Conservation (phyloP, 441 rosid species). For the Syzygium syzygioides region DNA sequence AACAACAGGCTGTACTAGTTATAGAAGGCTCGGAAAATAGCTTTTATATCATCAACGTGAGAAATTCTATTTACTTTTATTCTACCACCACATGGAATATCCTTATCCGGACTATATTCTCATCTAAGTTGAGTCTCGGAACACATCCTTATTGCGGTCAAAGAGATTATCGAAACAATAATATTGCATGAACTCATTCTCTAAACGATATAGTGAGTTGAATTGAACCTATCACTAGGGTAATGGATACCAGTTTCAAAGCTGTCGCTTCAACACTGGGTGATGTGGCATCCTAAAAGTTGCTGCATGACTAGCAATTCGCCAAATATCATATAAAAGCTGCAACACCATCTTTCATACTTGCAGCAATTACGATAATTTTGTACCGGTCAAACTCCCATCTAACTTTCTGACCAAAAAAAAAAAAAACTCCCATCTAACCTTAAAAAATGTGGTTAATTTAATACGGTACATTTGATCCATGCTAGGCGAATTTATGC, state of each 20-base stretch:
- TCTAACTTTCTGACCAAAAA: too few relatives aligned
- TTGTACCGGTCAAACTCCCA: too few relatives aligned
- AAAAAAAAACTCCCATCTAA: background rate
- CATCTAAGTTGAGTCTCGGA: background rate
- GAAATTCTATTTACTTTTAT: background rate
- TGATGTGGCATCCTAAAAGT: background rate
- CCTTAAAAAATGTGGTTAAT: background rate
- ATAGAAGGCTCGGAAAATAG: background rate
- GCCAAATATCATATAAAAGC: background rate
- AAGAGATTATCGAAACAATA: background rate
- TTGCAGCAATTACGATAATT: background rate
- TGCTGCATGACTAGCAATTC: background rate
- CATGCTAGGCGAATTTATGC: too few relatives aligned
- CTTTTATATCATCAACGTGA: background rate
- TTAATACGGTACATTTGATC: background rate
- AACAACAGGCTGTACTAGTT: background rate
- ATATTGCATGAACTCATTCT: background rate
- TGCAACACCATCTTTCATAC: background rate
- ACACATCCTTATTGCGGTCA: background rate
- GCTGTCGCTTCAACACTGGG: accelerated
- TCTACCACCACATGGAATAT: background rate
- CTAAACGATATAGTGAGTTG: background rate
- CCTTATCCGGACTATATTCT: background rate
- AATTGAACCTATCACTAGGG: too few relatives aligned
- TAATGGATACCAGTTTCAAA: background rate